Conservation (phyloP, 2,329 filamentous ascomycete species). For the Venturia effusa region DNA sequence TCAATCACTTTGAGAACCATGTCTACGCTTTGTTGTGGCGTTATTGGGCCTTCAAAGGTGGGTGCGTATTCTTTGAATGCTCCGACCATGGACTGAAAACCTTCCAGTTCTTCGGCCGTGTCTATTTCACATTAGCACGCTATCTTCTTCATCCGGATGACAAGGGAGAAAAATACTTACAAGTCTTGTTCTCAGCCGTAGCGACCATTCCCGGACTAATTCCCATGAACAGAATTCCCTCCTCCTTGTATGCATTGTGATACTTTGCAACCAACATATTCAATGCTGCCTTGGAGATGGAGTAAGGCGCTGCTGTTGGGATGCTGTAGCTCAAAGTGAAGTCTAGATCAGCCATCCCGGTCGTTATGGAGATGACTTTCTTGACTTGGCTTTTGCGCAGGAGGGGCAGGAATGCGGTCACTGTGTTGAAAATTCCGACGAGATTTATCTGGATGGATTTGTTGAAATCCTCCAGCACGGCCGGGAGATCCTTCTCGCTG, state of each 20-base stretch:
- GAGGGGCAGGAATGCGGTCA: constrained; percentile 20
- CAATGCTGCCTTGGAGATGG: constrained; percentile 19
- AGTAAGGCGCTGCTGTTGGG: constrained; percentile 16
- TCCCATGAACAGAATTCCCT: constrained; percentile 19
- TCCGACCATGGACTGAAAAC: not conserved
- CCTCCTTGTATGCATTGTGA: constrained; percentile 15
- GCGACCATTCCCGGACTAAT: constrained; percentile 20
- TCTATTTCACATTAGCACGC: not conserved
- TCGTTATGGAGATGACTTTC: constrained; percentile 19
- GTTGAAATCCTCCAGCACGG: constrained; percentile 15
- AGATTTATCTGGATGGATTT: constrained; percentile 18
- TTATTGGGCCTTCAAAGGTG: constrained; percentile 14
- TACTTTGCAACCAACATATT: constrained; percentile 20
- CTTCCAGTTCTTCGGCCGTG: not conserved
- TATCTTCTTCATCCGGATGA: not conserved
- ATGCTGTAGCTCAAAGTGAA: constrained; percentile 16
- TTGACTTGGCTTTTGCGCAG: constrained; percentile 17
- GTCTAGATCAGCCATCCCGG: constrained; percentile 21
- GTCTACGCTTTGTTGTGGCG: constrained; percentile 20
- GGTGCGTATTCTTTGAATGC: constrained; percentile 2
- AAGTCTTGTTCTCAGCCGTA: constrained; percentile 15
- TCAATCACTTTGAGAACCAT: constrained; percentile 22
- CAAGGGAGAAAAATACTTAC: not conserved
- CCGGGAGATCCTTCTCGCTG: constrained; percentile 13
- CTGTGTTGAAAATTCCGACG: constrained; percentile 17